Base-by-base conservation (phyloP, 495 filamentous ascomycete genomes). In the Annulohypoxylon nitens region DNA sequence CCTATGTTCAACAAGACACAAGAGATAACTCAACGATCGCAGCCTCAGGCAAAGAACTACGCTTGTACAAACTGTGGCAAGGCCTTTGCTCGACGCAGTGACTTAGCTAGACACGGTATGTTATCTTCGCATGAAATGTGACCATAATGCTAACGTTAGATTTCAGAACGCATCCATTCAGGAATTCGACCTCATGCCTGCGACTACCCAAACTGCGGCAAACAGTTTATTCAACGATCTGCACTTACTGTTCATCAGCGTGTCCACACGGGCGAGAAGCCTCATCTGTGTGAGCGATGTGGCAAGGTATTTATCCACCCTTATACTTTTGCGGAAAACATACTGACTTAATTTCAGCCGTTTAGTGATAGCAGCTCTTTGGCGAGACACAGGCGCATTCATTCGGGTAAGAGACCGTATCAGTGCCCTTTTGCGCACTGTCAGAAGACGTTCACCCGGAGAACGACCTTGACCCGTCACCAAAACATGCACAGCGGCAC, bases 171-270 rank as follows among this genome's bases (percentile, higher is more conserved):
- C 12, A 99, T 99, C 65, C 96, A 99, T 78, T 97, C 90, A 57
- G 97, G 97, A 12, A 85, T 95, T 48, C 86, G 97, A 41, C 96
- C 96, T 39, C 96, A 99, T 81, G 92, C 94, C 50, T 99, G 96
- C 80, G 95, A 97, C 71, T 92, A 89, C 79, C 92, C 92, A 43
- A 91, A 91, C 16, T 99, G 96, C 80, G 90, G 90, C 34, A 99
- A 98, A 79, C 94, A 95, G 76, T 99, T 99, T 79, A 99, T 99
- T 71, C 96, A 99, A 77, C 90, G 96, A 37, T 98, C 96, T n/a
- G 96, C 96, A 8, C 85, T 99, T 79, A 99, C 96, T 1, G 96
- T 99, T 3, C 96, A 99, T 80, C 89, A 91, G 70, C 91, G 96
- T 58, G 96, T 98, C 36, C 96, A 99, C 75, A 98, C 96, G 1